Percentiles rank a stretch among this genome's conserved stretches.
phyloP scores from a whole-genome alignment of 1,284 basidiomycete species.

The Malassezia slooffiae region DNA sequence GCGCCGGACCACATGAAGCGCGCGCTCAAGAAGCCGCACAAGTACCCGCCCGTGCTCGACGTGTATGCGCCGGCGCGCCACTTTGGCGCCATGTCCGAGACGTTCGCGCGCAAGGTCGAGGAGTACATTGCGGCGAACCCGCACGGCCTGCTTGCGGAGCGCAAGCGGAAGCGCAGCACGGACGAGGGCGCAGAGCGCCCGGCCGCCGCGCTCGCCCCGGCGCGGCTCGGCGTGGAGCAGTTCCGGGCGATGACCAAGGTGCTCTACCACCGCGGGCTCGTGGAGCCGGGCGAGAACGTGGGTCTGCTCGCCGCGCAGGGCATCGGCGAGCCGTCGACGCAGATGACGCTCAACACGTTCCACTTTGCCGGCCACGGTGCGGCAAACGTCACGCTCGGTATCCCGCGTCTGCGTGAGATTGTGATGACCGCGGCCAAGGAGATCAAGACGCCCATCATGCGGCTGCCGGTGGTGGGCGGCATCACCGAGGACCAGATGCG shows the following conservation, averaged over 20 bases:
- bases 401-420: constrained; percentile 94
- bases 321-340: constrained; percentile 97
- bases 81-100: constrained; percentile 84
- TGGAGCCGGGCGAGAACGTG: constrained; percentile 95
- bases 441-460: constrained; percentile 98
- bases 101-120: constrained; percentile 70
- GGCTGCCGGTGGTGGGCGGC: constrained; percentile 53
- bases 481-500: constrained; percentile 48
- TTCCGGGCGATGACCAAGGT: constrained; percentile 43
- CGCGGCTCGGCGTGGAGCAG: constrained; percentile 30
- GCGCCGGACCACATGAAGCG: constrained; percentile 75
- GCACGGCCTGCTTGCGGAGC: constrained; percentile 58
- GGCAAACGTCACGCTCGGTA: constrained; percentile 97
- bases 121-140: constrained; percentile 72
- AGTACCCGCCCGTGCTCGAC: constrained; percentile 65
- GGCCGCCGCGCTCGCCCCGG: constrained; percentile 1
- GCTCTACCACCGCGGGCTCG: constrained; percentile 52
- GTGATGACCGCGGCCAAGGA: constrained; percentile 97
- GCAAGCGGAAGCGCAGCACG: constrained; percentile 51
- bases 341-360: constrained; percentile 99
- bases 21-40: constrained; percentile 70
- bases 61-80: constrained; percentile 67
- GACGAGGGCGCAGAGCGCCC: constrained; percentile 32
- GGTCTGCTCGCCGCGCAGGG: constrained; percentile 95
- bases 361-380: constrained; percentile 96